A percentile compares a stretch with the other conserved stretches of the same genome.
These are phyloP conservation scores for Mrakiaceae sp. DNA, from an alignment of 1,284 basidiomycete species.

Conservation along the genomic window DNA sequence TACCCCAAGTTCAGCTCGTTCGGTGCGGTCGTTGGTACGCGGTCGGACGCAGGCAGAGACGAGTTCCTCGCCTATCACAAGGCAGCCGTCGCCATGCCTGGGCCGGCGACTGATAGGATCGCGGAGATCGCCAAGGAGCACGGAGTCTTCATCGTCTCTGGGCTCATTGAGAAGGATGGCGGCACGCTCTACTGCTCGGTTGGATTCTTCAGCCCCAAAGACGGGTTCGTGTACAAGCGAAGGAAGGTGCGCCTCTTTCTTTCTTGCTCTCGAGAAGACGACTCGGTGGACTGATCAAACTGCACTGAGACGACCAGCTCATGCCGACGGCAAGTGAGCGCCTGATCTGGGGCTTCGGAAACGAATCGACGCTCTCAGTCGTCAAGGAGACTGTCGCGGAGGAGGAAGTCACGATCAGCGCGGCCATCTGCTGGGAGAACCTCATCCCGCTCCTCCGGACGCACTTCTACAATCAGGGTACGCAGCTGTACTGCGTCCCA, in stretches of 20 bases:
- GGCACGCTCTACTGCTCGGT: slow-evolving; percentile 58
- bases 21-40: slow-evolving; percentile 47
- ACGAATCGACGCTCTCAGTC: slow-evolving; percentile 33
- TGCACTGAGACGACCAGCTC: slow-evolving; percentile 37
- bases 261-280: background rate
- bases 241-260: slow-evolving; percentile 16
- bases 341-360: slow-evolving; percentile 53
- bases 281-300: background rate
- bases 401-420: slow-evolving; percentile 40
- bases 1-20: slow-evolving; percentile 56
- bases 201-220: slow-evolving; percentile 49
- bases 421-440: slow-evolving; percentile 65
- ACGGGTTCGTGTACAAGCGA: slow-evolving; percentile 48
- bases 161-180: slow-evolving; percentile 52
- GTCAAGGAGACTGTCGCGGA: slow-evolving; percentile 14
- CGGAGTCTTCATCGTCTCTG: slow-evolving; percentile 51
- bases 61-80: slow-evolving; percentile 49
- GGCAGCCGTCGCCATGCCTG: slow-evolving; percentile 48
- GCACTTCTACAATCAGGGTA: slow-evolving; percentile 28
- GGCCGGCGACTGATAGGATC: slow-evolving; percentile 40
- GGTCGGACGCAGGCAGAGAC: slow-evolving; percentile 45
- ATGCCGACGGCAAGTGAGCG: slow-evolving; percentile 58
- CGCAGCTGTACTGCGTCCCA: slow-evolving; percentile 48
- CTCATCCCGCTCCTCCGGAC: slow-evolving; percentile 53
- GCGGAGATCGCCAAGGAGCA: slow-evolving; percentile 44